Base-by-base conservation (phyloP, 2,329 filamentous ascomycete species). In the Boeremia lycopersici region DNA sequence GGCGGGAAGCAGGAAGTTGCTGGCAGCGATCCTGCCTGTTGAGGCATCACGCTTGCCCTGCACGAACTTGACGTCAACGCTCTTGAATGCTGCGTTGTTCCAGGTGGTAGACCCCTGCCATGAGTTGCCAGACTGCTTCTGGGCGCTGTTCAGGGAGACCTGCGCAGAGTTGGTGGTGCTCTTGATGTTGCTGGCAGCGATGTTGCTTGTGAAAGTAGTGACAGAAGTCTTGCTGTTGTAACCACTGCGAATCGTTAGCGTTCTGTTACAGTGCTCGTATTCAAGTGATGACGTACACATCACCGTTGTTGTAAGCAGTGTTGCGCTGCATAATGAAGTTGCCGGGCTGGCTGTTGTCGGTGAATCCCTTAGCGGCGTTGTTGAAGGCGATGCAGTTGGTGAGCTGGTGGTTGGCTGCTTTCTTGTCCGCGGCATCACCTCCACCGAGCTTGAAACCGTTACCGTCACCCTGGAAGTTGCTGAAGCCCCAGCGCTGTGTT, bases 381-480 rank as follows among this genome's bases (percentile, higher is more conserved):
- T 64, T 55, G 59, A 79, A 81, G 6, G 79, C 75, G 23, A 80
- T 78, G 58, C 68, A 76, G 69, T 81, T 81, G 42, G 69, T 73
- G 46, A 81, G 61, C 34, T 78, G 68, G 54, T 81, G 79, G 64
- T 78, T 71, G 0, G 77, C 78, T 0, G 78, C 64, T 25, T 45
- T 51, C 11, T 67, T 72, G 25, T 73, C 69, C 33, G 72, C 69
- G 10, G 65, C 73, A 2, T 53, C 44, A n/a, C 62, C 60, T 31
- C 75, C 74, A 25, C 78, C 77, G 3, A 81, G 74, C 65, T 81
- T 80, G 74, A 80, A 79, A 13, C 79, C 77, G 59, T 81, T 81
- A 30, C 79, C 79, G 42, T 81, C 78, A 15, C 78, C 78, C 19
- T 75, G 65, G 51, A 80, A 81, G 15, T 71, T 52, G 8, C 51